Base-by-base conservation (phyloP, 768 basidiomycete species). In the Lepiota venenata region DNA sequence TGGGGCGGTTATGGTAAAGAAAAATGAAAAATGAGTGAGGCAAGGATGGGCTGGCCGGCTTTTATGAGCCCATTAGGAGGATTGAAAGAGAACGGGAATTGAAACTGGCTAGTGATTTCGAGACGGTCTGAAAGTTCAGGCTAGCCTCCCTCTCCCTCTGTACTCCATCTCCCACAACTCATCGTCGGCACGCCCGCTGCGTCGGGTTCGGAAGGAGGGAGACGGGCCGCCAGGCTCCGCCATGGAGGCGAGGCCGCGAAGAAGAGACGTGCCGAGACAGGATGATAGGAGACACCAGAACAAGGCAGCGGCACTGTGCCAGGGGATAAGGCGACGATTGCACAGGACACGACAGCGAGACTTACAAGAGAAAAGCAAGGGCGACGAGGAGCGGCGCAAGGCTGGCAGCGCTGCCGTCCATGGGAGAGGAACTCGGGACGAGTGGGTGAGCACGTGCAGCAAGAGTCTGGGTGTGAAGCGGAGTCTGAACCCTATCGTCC, bases 231-330 rank as follows among this genome's bases (percentile, higher is more conserved):
- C 21, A 44, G 48, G 25, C 41, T 58, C 32, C 39, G 29, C 61
- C 47, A 67, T 69, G 37, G 78, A 71, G 51, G 76, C 76, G 47
- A 79, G 65, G 20, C 75, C 60, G 25, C 67, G 69, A 44, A 74
- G 68, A 37, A 84, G 66, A 4, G 81, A 69, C 2, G 71, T 69
- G 25, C 86, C 86, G 55, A 87, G 64, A 69, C 86, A 86, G 6
- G 85, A 87, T 32, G 84, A 85, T 47, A 88, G 66, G 56, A 86
- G 66, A 62, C 86, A 88, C 83, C 86, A 86, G 39, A 76, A 75
- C 6, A 87, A 61, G 25, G 78, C 71, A 14, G 77, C 74, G 42
- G 63, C 52, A 39, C 71, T 71, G 44, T 41, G 36, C 41, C 35
- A 6, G n/a, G 39, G 41, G 14, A 22, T 32, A 6, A 36, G 42